Conservation (phyloP, 2,329 filamentous ascomycete species). For the Claviceps pazoutovae region DNA sequence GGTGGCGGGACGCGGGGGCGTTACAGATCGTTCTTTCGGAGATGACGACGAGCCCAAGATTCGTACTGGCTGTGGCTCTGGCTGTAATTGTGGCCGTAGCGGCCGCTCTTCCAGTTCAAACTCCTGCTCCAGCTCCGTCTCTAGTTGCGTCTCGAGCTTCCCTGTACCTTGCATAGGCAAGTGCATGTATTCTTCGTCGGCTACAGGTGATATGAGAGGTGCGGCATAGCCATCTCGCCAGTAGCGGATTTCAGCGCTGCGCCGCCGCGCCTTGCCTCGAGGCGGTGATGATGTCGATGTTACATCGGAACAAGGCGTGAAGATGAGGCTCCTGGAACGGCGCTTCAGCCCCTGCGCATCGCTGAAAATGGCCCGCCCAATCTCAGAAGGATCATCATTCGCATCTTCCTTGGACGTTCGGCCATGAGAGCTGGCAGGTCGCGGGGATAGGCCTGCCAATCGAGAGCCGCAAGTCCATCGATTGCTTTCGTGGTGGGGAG, state of each 20-base stretch:
- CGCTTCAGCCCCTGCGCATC: slow-evolving; percentile 35
- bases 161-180: slow-evolving; percentile 16
- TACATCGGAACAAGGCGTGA: slow-evolving; percentile 29
- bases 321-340: slow-evolving; percentile 46
- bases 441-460: slow-evolving; percentile 42
- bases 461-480: slow-evolving; percentile 22
- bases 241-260: slow-evolving; percentile 50
- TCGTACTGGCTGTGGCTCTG: slow-evolving; percentile 14
- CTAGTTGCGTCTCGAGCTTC: not conserved
- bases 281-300: not conserved
- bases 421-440: slow-evolving; percentile 46
- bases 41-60: slow-evolving; percentile 1
- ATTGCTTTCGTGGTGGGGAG: slow-evolving; percentile 13
- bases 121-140: slow-evolving; percentile 14
- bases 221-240: slow-evolving; percentile 48
- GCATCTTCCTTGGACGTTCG: slow-evolving; percentile 25
- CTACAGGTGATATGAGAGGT: slow-evolving; percentile 33
- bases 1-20: not conserved
- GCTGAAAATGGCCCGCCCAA: slow-evolving; percentile 48
- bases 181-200: slow-evolving; percentile 18
- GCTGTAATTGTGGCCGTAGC: slow-evolving; percentile 3
- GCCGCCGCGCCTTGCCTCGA: slow-evolving; percentile 28
- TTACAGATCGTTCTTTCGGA: not conserved
- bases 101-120: slow-evolving; percentile 18
- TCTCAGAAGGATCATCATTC: slow-evolving; percentile 35